A percentile compares a stretch with the other conserved stretches of the same genome.
phyloP scores from a whole-genome alignment of 176 grass and related monocot genomes.

The Aegilops umbellulata region DNA sequence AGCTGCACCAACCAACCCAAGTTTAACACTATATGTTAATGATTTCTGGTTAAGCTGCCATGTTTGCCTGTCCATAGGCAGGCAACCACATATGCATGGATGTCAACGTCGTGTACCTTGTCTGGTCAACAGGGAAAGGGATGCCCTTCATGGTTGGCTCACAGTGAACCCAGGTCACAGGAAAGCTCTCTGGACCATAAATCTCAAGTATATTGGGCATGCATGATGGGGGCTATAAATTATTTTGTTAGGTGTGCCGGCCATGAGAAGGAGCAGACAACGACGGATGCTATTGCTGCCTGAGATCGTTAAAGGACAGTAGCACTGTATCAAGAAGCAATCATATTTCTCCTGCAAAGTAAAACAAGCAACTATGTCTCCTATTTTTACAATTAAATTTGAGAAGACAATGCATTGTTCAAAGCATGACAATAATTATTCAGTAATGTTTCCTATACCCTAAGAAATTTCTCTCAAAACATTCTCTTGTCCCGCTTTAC shows the following conservation, averaged over 20 bases:
- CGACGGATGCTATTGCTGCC: not conserved
- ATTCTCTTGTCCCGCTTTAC: too few species aligned
- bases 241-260: conserved; percentile 34
- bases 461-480: not conserved
- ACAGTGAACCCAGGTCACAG: conserved; percentile 6
- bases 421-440: not conserved
- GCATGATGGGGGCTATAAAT: conserved; percentile 18
- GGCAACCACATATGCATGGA: not conserved
- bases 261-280: conserved; percentile 14
- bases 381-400: not conserved
- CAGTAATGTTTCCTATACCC: not conserved
- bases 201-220: conserved; percentile 8
- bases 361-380: not conserved
- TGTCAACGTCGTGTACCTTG: conserved; percentile 28
- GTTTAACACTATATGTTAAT: not conserved
- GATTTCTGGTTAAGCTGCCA: not conserved
- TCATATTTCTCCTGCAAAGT: not conserved
- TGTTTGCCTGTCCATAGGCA: conserved; percentile 9
- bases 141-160: conserved; percentile 13
- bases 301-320: not conserved
- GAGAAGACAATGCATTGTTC: not conserved
- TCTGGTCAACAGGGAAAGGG: conserved; percentile 19
- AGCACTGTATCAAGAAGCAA: not conserved
- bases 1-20: not conserved
- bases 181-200: conserved; percentile 25